A percentile compares a stretch with the other conserved stretches of the same genome.
phyloP scores from a whole-genome alignment of 2,329 filamentous ascomycete genomes.

The Ascochyta rabiei region DNA sequence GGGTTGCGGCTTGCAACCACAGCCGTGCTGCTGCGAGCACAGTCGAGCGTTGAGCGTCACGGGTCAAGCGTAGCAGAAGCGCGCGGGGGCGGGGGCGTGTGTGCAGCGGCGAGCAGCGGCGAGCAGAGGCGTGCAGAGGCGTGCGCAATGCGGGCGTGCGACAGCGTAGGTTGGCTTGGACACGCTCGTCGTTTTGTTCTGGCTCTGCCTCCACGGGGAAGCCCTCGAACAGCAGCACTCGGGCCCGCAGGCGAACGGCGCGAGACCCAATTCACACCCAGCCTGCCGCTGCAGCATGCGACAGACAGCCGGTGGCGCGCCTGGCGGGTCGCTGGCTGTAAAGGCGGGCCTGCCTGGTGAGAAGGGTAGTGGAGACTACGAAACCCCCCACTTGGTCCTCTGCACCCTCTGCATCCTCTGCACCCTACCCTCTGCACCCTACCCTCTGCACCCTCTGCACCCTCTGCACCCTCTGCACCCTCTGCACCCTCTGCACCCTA shows the following conservation, averaged over 20 bases:
- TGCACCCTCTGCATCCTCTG: too few species aligned
- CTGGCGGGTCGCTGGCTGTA: slow-evolving; percentile 22
- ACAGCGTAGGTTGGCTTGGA: slow-evolving; percentile 7
- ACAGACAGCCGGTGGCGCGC: slow-evolving; percentile 32
- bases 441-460: too few species aligned
- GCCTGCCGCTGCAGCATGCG: slow-evolving; percentile 31
- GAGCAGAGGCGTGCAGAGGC: neutral
- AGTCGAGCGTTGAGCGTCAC: neutral
- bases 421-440: too few species aligned
- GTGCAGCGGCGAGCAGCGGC: slow-evolving; percentile 1
- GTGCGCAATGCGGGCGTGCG: slow-evolving; percentile 1
- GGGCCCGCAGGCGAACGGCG: slow-evolving; percentile 30
- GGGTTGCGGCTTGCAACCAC: slow-evolving; percentile 29
- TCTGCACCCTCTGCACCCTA: too few species aligned
- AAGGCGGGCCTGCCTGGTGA: slow-evolving; percentile 16
- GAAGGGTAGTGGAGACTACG: slow-evolving; percentile 23
- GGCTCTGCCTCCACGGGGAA: slow-evolving; percentile 27
- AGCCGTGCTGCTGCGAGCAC: slow-evolving; percentile 19
- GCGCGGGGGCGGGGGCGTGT: neutral
- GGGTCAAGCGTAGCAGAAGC: neutral
- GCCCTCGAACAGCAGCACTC: slow-evolving; percentile 11
- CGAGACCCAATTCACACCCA: slow-evolving; percentile 24
- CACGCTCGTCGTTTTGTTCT: slow-evolving; percentile 8
- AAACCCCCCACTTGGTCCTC: slow-evolving; percentile 23
- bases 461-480: too few species aligned